Conservation (phyloP, 371 early-diverging fungal genomes). For the Enteropsectra breve region DNA sequence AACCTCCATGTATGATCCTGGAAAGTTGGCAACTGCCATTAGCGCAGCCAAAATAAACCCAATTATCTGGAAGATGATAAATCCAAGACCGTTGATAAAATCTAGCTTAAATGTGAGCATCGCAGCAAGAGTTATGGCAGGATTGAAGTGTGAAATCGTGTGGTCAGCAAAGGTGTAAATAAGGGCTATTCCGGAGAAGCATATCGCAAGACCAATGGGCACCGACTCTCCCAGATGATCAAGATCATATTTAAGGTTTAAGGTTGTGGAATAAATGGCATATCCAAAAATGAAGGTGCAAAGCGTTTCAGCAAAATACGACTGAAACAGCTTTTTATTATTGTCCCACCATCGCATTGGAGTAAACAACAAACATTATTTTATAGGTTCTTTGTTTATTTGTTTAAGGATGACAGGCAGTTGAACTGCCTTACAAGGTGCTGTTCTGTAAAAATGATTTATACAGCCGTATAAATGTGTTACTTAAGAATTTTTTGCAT, state of each 20-base stretch:
- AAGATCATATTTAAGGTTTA: slow-evolving; percentile 25
- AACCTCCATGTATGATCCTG: slow-evolving; percentile 48
- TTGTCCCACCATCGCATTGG: too few relatives aligned
- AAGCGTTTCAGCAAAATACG: slow-evolving; percentile 52
- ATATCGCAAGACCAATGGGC: slow-evolving; percentile 62
- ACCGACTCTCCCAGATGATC: slow-evolving; percentile 59
- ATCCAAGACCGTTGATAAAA: slow-evolving; percentile 62
- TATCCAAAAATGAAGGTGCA: slow-evolving; percentile 56
- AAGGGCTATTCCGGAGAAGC: slow-evolving; percentile 63
- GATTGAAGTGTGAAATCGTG: slow-evolving; percentile 63
- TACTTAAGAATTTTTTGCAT: too few relatives aligned
- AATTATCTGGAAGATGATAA: slow-evolving; percentile 63
- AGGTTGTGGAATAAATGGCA: slow-evolving; percentile 52
- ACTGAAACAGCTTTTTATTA: slow-evolving; percentile 20
- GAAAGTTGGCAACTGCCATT: slow-evolving; percentile 63
- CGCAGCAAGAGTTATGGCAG: slow-evolving; percentile 67
- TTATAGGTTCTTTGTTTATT: too few relatives aligned
- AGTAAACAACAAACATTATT: too few relatives aligned
- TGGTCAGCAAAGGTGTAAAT: slow-evolving; percentile 69
- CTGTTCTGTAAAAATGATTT: too few relatives aligned
- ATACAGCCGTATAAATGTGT: too few relatives aligned
- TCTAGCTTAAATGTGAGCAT: slow-evolving; percentile 64
- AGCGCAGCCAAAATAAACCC: slow-evolving; percentile 63
- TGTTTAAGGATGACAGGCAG: too few relatives aligned
- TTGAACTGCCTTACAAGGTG: too few relatives aligned